Evolutionary conservation across 352 stramenopile species (phyloP), one percentile per base, ranked within the genome.

Genomic region (Hyaloperonospora arabidopsidis): DNA sequence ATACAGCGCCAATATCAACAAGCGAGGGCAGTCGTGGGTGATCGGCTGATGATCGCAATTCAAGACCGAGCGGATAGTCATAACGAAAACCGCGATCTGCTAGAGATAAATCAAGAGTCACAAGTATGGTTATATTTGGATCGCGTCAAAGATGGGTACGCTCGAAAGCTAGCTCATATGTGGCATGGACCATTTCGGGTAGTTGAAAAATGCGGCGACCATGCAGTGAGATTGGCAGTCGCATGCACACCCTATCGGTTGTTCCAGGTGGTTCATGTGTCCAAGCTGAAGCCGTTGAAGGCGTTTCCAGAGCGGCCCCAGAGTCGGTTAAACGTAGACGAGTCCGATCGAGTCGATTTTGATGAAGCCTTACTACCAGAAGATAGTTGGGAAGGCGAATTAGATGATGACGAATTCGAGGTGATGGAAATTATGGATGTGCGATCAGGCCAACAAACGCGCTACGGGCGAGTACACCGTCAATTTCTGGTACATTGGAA

Each of bases 101-200:
- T n/a, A 5, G 40, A 19, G 5, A 46, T 46, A 13, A 19, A 46
- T 2, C 18, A 3, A 1, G 40, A 17, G 12, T 46, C 18, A 13
- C 17, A 14, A 28, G 40, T 15, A 1, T 46, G 40, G 40, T 17
- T 46, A 4, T 46, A 46, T n/a, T 15, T 57, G 14, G 48, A 50
- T 34, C 18, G 47, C 1, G 29, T 57, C 0, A 62, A 57, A 1
- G 35, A 39, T 11, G 54, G 39, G 2, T 55, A 54, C 49, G 68
- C 49, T 12, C 17, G 66, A 49, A 59, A 65, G 67, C 29, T 43
- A 47, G 61, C 5, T 47, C 60, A 13, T 64, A 65, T 43, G 35
- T 53, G 2, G 57, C 63, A 49, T 22, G 23, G 22, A 21, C 18
- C 47, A 1, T 45, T 36, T 17, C 18, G 34, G 8, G 47, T 53